phyloP scores from a whole-genome alignment of 2,329 filamentous ascomycete genomes.

The Ophiocordyceps sinensis region DNA sequence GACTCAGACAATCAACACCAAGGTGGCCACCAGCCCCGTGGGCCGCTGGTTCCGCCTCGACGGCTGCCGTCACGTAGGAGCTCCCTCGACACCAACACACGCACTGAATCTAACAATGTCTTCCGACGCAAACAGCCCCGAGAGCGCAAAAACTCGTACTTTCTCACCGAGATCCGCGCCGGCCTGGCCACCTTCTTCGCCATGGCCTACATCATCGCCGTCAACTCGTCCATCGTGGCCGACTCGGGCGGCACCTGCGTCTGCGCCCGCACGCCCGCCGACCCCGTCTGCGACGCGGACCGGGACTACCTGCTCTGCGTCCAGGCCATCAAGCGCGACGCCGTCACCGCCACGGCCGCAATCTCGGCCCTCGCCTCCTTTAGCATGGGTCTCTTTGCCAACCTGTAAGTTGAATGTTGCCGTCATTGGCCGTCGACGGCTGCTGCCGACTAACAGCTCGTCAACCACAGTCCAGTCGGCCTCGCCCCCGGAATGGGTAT shows the following conservation, averaged over 20 bases:
- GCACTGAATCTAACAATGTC: no score
- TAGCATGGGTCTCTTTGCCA: constrained; percentile 70
- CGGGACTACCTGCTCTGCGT: constrained; percentile 49
- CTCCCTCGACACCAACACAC: neutral
- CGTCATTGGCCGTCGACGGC: no score
- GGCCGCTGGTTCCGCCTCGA: constrained; percentile 69
- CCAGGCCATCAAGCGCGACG: constrained; percentile 54
- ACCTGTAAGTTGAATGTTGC: constrained; percentile 37
- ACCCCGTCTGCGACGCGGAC: constrained; percentile 38
- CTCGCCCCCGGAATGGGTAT: constrained; percentile 29
- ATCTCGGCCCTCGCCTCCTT: constrained; percentile 70
- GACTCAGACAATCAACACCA: constrained; percentile 35
- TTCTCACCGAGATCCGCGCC: constrained; percentile 73
- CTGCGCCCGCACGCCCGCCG: constrained; percentile 39
- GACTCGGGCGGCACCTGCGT: constrained; percentile 64
- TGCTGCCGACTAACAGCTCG: no score
- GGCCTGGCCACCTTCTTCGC: constrained; percentile 70
- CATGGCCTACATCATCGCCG: constrained; percentile 40
- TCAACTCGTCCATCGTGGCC: constrained; percentile 39
- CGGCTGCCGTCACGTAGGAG: constrained; percentile 64
- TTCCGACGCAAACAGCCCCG: constrained; percentile 30
- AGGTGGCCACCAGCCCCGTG: constrained; percentile 49
- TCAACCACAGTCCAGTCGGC: constrained; percentile 16
- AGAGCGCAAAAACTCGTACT: constrained; percentile 60
- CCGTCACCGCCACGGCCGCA: constrained; percentile 74